Evolutionary conservation across 371 early-diverging fungal species (phyloP).

Genomic region (Batkoa obscura): DNA sequence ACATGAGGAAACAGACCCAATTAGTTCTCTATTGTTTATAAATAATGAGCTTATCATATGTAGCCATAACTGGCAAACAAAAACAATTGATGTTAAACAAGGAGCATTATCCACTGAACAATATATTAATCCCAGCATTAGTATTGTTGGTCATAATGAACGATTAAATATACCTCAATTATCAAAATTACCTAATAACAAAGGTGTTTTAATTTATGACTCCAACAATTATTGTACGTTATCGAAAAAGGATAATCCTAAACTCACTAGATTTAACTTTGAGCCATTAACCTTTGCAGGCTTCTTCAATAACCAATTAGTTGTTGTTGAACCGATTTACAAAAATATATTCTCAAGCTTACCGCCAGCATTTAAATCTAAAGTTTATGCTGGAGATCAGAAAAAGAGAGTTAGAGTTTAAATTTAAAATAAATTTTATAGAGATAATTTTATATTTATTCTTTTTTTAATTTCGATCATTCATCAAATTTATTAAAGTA

Average conservation of each 20-base stretch:
- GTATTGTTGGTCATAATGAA: constrained; percentile 16
- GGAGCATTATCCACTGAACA: too few species aligned
- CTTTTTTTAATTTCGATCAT: too few species aligned
- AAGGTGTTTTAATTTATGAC: neutral
- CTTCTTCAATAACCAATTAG: neutral
- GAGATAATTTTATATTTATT: too few species aligned
- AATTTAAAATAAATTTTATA: too few species aligned
- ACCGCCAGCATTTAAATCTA: neutral
- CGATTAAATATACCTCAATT: neutral
- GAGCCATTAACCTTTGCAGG: neutral
- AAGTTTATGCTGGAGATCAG: neutral
- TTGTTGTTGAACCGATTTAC: neutral
- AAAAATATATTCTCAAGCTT: neutral
- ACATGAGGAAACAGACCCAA: too few species aligned
- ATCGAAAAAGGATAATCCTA: neutral
- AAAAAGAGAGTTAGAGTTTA: neutral
- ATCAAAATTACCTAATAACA: neutral
- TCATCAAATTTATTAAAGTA: too few species aligned
- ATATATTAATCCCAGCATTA: constrained; percentile 42
- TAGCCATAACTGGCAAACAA: too few species aligned
- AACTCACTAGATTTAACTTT: neutral
- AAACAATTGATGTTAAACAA: too few species aligned
- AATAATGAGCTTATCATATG: too few species aligned
- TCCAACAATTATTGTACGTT: neutral
- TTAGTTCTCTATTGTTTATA: too few species aligned